Percentiles rank a stretch among this genome's conserved stretches.
Evolutionary conservation across 2,329 filamentous ascomycete species (phyloP).

Genomic region (Bimuria novae-zelandiae): DNA sequence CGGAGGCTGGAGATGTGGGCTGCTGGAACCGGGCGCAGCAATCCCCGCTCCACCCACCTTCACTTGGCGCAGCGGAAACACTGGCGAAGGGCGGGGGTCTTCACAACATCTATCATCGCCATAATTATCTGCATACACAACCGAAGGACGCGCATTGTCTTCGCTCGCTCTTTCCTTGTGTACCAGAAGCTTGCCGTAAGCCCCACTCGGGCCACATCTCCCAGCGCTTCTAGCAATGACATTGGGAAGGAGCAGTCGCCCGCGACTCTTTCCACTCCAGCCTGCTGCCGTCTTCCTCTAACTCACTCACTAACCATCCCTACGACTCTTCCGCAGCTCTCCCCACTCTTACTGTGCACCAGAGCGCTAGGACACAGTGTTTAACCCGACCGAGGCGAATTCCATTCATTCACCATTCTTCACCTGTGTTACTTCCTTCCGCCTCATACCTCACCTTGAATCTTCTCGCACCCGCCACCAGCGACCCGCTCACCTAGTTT

Average conservation of each 20-base stretch:
- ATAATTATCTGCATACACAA: neutral
- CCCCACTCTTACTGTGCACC: constrained; percentile 28
- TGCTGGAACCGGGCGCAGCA: constrained; percentile 22
- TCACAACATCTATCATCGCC: neutral
- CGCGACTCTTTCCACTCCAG: constrained; percentile 24
- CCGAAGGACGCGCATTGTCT: neutral
- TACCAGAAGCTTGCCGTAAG: neutral
- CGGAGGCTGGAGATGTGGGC: constrained; percentile 30
- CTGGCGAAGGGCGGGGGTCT: constrained; percentile 23
- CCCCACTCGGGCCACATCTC: constrained; percentile 2
- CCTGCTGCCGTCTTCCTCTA: constrained; percentile 21
- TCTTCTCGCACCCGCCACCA: constrained; percentile 6
- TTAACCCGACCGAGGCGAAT: constrained; percentile 17
- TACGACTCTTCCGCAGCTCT: constrained; percentile 26
- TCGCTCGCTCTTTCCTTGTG: neutral
- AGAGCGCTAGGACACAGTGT: constrained; percentile 19
- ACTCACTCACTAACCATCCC: constrained; percentile 22
- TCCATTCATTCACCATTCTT: constrained; percentile 37
- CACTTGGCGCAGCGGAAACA: constrained; percentile 27
- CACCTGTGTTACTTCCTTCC: constrained; percentile 15
- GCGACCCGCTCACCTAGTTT: constrained; percentile 6
- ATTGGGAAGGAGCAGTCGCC: constrained; percentile 31
- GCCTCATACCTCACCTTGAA: constrained; percentile 10
- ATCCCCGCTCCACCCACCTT: constrained; percentile 28
- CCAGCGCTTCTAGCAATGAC: constrained; percentile 9